phyloP scores from a whole-genome alignment of 352 stramenopile species.

The Phytophthora quininea region DNA sequence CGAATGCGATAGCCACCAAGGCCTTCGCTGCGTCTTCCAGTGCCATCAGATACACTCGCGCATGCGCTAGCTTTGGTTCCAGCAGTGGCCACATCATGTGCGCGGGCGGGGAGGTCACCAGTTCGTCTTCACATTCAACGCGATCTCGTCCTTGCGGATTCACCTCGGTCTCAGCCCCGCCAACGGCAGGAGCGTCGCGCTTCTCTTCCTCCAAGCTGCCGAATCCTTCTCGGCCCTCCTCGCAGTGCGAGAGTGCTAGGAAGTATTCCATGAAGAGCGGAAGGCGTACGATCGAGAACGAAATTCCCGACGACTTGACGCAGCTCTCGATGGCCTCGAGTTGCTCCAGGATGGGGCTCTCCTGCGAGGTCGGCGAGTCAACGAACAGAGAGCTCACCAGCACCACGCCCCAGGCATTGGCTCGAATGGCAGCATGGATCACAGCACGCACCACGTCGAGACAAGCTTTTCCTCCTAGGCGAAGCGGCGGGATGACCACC shows the following conservation, averaged over 20 bases:
- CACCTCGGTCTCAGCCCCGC: conserved; percentile 13
- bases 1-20: conserved; percentile 51
- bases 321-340: conserved; percentile 69
- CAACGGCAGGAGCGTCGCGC: conserved; percentile 1
- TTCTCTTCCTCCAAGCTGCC: conserved; percentile 42
- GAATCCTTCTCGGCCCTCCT: conserved; percentile 19
- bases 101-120: conserved; percentile 22
- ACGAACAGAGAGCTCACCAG: conserved; percentile 75
- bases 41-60: conserved; percentile 58
- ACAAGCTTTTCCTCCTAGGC: conserved; percentile 50
- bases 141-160: conserved; percentile 2
- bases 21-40: conserved; percentile 64
- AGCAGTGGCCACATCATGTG: conserved; percentile 50
- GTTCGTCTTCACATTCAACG: conserved; percentile 15
- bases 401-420: conserved; percentile 76
- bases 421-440: conserved; percentile 49
- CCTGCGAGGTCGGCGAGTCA: conserved; percentile 32
- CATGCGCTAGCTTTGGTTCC: conserved; percentile 45
- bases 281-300: conserved; percentile 67
- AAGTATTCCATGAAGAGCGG: conserved; percentile 88
- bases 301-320: conserved; percentile 61
- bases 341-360: conserved; percentile 50
- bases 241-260: conserved; percentile 44
- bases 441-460: conserved; percentile 64
- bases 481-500: conserved; percentile 71